These are phyloP conservation scores for Knufia fluminis DNA, from an alignment of 2,329 filamentous ascomycete species.

Conservation along the genomic window DNA sequence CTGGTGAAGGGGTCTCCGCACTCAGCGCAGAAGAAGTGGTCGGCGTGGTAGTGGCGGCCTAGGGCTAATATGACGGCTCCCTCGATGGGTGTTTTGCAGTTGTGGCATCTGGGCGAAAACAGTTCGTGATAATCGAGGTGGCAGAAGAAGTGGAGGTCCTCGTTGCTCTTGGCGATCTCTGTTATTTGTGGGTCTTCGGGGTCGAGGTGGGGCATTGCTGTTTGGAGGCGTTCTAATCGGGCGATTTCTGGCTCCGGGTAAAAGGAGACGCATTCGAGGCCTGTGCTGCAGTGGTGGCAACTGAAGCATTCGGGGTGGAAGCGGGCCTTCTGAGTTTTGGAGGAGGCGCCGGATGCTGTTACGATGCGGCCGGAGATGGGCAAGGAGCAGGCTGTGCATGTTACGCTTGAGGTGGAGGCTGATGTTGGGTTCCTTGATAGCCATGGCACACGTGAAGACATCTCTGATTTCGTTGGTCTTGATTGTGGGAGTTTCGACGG, in stretches of 20 bases:
- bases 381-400: constrained; percentile 73
- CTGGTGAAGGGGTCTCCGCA: constrained; percentile 72
- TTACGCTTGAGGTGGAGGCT: constrained; percentile 51
- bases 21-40: constrained; percentile 97
- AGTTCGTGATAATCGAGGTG: constrained; percentile 97
- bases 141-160: constrained; percentile 80
- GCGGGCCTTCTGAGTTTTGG: constrained; percentile 34
- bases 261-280: constrained; percentile 90
- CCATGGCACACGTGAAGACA: constrained; percentile 22
- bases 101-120: constrained; percentile 87
- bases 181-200: constrained; percentile 52
- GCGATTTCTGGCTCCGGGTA: constrained; percentile 76
- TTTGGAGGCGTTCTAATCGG: constrained; percentile 50
- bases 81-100: constrained; percentile 92
- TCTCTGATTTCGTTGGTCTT: constrained; percentile 27
- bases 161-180: constrained; percentile 43
- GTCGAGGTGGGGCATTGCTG: constrained; percentile 38
- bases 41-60: constrained; percentile 91
- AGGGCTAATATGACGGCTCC: constrained; percentile 90
- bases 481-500: constrained; percentile 28
- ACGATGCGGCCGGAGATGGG: constrained; percentile 88
- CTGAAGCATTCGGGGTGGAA: constrained; percentile 93
- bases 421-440: constrained; percentile 35
- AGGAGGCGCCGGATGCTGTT: constrained; percentile 57
- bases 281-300: constrained; percentile 77